Evolutionary conservation across 805 yeast genomes (phyloP).

Genomic region (Cyberlindnera nakhonratchasimensis): DNA sequence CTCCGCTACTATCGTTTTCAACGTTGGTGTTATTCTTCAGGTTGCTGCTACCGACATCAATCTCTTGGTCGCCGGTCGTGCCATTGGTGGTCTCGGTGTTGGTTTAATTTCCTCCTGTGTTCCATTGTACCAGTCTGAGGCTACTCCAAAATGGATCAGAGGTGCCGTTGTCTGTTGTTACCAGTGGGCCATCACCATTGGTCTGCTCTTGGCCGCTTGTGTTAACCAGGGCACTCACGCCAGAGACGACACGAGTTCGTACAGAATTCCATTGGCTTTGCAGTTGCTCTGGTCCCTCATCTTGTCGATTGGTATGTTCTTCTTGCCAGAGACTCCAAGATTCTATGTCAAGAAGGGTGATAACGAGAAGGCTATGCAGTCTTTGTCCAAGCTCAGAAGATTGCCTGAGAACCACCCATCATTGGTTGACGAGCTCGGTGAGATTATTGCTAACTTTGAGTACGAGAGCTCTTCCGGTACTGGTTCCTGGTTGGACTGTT

Average conservation of each 20-base stretch:
- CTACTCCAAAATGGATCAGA: constrained; percentile 72
- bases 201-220: constrained; percentile 65
- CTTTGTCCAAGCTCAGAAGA: constrained; percentile 52
- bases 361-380: constrained; percentile 50
- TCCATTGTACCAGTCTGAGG: constrained; percentile 75
- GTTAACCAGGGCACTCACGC: constrained; percentile 65
- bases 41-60: constrained; percentile 41
- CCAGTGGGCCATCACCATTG: constrained; percentile 71
- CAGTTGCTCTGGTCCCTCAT: constrained; percentile 67
- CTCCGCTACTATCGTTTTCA: constrained; percentile 43
- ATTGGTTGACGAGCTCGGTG: constrained; percentile 43
- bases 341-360: constrained; percentile 56
- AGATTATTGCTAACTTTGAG: constrained; percentile 45
- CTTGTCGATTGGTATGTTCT: constrained; percentile 56
- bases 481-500: constrained; percentile 32
- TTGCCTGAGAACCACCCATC: constrained; percentile 41
- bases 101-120: constrained; percentile 70
- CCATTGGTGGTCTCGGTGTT: constrained; percentile 66
- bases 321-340: constrained; percentile 76
- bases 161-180: constrained; percentile 75
- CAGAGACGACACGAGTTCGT: constrained; percentile 51
- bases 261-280: constrained; percentile 69
- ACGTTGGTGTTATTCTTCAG: constrained; percentile 51
- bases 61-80: constrained; percentile 59
- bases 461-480: constrained; percentile 35